Evolutionary conservation across 2,329 filamentous ascomycete genomes (phyloP), one percentile per base, ranked within the genome.

Genomic region (Penicillium rolfsii): DNA sequence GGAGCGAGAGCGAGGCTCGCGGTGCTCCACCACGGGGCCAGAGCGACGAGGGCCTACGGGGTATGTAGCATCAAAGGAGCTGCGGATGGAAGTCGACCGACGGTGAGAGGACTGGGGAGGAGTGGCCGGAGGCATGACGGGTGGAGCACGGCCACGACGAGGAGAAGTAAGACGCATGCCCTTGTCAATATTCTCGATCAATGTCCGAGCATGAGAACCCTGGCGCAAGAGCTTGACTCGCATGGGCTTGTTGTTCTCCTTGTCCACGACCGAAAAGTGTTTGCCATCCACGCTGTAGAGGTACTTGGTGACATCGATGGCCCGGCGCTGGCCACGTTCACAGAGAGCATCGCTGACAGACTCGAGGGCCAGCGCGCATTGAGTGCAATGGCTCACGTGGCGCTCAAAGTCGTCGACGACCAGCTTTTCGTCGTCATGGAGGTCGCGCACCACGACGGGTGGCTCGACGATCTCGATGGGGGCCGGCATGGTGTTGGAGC

Each of bases 171-270:
- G 64, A 19, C 62, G 67, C 52, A 81, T 64, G 5, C 80, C 80
- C 12, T 74, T 70, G 56, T 80, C 79, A 26, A 81, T 69, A 2
- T 80, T 80, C 7, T 74, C 73, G 9, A 82, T 70, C 16, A 83
- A 70, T 19, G 68, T 71, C 16, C 72, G 72, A 46, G 78, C 73
- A 6, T 73, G 71, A 6, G 64, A 63, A 60, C 69, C 77, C 43
- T 73, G 69, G 7, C 69, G 65, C 6, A 80, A 80, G 33, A 82
- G 76, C 63, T 78, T 76, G 60, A 83, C 72, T 24, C 80, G 71
- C 3, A 75, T 76, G 1, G 70, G 66, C 28, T 76, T 70, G 61
- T 75, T 73, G 49, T 64, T 67, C 43, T 79, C 75, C n/a, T 72
- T 73, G 68, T 81, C 78, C 52, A 81, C 72, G 7, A 75, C 71